Evolutionary conservation across 2,329 filamentous ascomycete species (phyloP).

Genomic region (Fusarium torreyae): DNA sequence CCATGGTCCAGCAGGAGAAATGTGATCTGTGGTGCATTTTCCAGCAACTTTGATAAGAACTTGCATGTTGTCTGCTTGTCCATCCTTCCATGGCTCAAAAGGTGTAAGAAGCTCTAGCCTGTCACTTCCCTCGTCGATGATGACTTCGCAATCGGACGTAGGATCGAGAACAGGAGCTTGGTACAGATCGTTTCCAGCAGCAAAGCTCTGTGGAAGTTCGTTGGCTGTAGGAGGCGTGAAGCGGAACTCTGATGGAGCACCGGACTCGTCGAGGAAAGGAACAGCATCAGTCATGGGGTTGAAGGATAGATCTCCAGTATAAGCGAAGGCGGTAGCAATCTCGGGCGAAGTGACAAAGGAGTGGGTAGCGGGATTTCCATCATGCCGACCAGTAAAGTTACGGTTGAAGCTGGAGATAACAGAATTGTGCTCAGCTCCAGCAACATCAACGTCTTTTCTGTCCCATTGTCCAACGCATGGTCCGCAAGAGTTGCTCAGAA

Average conservation of each 20-base stretch:
- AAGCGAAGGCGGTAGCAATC: slow-evolving; percentile 95
- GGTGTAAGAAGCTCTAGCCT: slow-evolving; percentile 51
- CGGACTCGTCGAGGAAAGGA: slow-evolving; percentile 74
- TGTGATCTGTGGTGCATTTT: slow-evolving; percentile 98
- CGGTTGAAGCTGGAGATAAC: slow-evolving; percentile 85
- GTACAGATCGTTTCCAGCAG: neutral
- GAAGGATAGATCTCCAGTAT: slow-evolving; percentile 92
- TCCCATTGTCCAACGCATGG: slow-evolving; percentile 88
- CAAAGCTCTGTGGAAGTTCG: neutral
- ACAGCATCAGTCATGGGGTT: slow-evolving; percentile 88
- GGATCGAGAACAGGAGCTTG: neutral
- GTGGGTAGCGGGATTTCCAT: slow-evolving; percentile 61
- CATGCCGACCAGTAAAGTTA: slow-evolving; percentile 56
- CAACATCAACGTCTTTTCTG: slow-evolving; percentile 75
- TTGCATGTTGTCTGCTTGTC: slow-evolving; percentile 70
- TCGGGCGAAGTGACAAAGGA: slow-evolving; percentile 87
- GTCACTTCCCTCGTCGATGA: slow-evolving; percentile 49
- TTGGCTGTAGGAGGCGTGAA: neutral
- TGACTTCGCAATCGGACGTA: neutral
- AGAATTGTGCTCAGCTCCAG: slow-evolving; percentile 83
- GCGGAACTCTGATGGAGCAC: slow-evolving; percentile 52
- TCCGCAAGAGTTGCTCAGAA: slow-evolving; percentile 58
- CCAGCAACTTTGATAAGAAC: slow-evolving; percentile 96
- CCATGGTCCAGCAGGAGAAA: slow-evolving; percentile 96
- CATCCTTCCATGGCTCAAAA: slow-evolving; percentile 46